Evolutionary conservation across 768 basidiomycete genomes (phyloP), one percentile per base, ranked within the genome.

Genomic region (Lactarius tabidus): DNA sequence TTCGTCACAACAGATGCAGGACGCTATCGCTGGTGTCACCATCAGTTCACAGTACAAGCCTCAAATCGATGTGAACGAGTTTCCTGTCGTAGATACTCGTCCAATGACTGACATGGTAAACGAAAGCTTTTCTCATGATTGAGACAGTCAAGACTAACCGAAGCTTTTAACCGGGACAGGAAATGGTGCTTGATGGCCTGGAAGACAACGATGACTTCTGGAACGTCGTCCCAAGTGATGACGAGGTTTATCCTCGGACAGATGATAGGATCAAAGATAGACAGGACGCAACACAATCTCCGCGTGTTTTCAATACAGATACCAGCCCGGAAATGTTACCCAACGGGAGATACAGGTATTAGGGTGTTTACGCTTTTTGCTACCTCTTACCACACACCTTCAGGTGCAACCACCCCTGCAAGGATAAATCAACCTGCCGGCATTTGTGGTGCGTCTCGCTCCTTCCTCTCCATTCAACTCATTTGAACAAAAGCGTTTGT

Each of bases 371-470:
- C 28, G 23, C 9, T 28, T 29, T 38, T 17, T 28, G 17, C 26
- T 35, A 17, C 23, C 33, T 57, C 48, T 51, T 26, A 39, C 48
- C 17, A 3, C 23, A 60, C 2, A 31, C n/a, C 18, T 28, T 38
- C 45, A 91, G 90, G 57, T 94, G 92, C 71, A 89, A 90, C 69
- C 92, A 94, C 69, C 59, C 81, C 26, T 94, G 92, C 80, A 90
- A 88, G 72, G 85, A 91, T 71, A 93, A 92, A 74, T 75, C 77
- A 5, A 80, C 78, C 51, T 94, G 92, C 72, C 83, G 87, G 29
- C 92, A 94, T 77, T 72, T 86, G 39, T 93, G 92, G 92, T 91
- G 59, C 17, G 68, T 67, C 45, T 51, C 54, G 45, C 53, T 29
- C 33, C 20, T 28, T 43, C 26, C 12, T 56, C 28, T 20, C 38